Evolutionary conservation across 2,329 filamentous ascomycete genomes (phyloP), one percentile per base, ranked within the genome.

Genomic region (Alternaria brassicae): DNA sequence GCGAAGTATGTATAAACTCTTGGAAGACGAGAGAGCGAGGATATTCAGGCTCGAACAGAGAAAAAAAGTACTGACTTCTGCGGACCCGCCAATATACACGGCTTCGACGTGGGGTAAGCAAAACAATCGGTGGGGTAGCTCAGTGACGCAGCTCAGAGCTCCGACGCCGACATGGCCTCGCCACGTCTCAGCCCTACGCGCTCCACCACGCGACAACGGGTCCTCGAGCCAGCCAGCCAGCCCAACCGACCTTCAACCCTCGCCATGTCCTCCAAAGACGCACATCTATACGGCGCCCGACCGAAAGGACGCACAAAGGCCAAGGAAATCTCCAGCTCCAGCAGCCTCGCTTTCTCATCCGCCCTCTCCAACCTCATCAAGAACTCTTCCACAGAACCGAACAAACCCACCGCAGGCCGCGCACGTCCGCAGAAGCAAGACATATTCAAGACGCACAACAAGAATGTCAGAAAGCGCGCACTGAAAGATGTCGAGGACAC

Each of bases 321-420:
- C 72, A 89, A 88, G 72, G 88, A 90, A 71, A 86, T 91, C 57
- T 83, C 85, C 19, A 87, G 88, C 17, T 86, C 93, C 17, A 89
- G 88, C 17, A 88, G 87, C 42, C 86, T 97, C 54, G 88, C 92
- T 74, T 98, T 99, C 81, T 88, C 91, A n/a, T 91, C 92, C 10
- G 91, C 95, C 66, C 87, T 98, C 63, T 90, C 91, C 68, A 91
- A 89, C 44, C 87, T 97, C 55, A 92, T 97, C 79, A 74, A 72
- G 58, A 62, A 81, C 61, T 80, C 84, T 32, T 77, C 84, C 23
- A 65, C 80, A 21, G 71, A 81, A 57, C 60, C 78, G 58, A 76
- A 81, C n/a, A 79, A 75, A 47, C 67, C 80, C 15, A 69, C 80
- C 6, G 74, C 79, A n/a, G 84, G 82, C 34, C 85, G 89, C 30